A percentile compares a stretch with the other conserved stretches of the same genome.
Conservation (phyloP, 148 eudicot genomes). For the Bassia scoparia region DNA sequence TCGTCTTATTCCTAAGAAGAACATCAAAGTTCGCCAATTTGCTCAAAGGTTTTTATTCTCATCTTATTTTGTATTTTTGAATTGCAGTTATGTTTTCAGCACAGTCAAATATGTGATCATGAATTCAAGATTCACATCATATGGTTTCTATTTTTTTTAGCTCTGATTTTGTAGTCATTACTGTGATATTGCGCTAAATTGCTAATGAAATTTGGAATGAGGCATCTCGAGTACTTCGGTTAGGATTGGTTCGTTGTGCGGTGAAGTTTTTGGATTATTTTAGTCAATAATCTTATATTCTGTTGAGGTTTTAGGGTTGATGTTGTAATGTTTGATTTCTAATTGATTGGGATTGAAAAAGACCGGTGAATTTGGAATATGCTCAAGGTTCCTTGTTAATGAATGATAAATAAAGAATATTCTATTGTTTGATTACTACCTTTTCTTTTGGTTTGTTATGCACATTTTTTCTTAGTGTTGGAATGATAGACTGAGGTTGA, state of each 20-base stretch:
- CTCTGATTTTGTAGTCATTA: not conserved
- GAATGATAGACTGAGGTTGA: not conserved
- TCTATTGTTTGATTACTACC: not conserved
- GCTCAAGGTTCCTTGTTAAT: constrained; percentile 9
- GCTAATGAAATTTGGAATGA: not conserved
- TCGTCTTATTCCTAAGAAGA: constrained; percentile 48
- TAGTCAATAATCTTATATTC: too few species aligned
- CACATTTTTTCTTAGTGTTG: not conserved
- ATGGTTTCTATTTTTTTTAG: too few species aligned
- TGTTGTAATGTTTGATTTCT: too few species aligned
- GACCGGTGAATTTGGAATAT: constrained; percentile 17
- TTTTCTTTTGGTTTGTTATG: not conserved
- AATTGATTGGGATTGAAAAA: not conserved
- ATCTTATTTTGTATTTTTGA: not conserved
- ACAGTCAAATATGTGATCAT: not conserved
- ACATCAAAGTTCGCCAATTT: constrained; percentile 57
- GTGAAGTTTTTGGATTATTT: not conserved
- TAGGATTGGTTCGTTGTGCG: not conserved
- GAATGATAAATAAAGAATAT: constrained; percentile 9
- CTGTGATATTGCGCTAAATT: not conserved
- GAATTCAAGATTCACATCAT: not conserved
- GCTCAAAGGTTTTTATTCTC: constrained; percentile 44
- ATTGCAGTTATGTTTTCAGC: not conserved
- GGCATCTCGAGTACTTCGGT: not conserved
- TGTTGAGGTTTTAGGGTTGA: too few species aligned